Evolutionary conservation across 441 rosid species (phyloP), one percentile per base, ranked within the genome.

Genomic region (Capsella rubella): DNA sequence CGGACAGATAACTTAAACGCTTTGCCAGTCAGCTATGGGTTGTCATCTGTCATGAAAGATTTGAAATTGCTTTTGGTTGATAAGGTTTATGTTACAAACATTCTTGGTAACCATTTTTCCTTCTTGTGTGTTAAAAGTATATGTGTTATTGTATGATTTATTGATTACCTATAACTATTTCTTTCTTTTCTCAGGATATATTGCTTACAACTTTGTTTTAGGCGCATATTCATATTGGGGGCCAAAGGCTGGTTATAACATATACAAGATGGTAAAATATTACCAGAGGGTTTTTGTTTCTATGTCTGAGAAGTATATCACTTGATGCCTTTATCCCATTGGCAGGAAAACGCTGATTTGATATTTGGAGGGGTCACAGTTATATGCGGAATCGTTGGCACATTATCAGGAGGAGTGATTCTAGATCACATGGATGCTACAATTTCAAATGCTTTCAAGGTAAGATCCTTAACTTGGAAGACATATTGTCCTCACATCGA

Each of bases 221-320:
- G 98, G 99, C 43, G 98, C 99, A 62, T 95, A 95, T 82, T 92
- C 98, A 6, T 95, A 90, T 73, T 95, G 98, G 98, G 97, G 98
- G 5, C 99, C 98, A 49, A 95, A 95, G 82, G 99, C 98, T 78
- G 99, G 96, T 63, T 76, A 88, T 53, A 86, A 80, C 78, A 92
- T 95, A 50, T 95, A 92, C 81, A 85, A 95, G 39, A 76, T 76
- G 79, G 72, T 74, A 77, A 18, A 37, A 50, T 2, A 6, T 53
- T 50, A 56, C 31, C 8, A 21, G n/a, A 51, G 32, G 8, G 15
- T 35, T 64, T 63, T 55, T 14, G 27, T 64, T 64, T 70, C 16
- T 34, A 39, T 40, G 16, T 56, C 27, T 70, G 25, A 21, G 29
- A 37, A 46, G 57, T 49, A 55, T 63, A 59, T 54, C 11, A 46